Conservation (phyloP, 176 grass and related monocot species). For the Musa schizocarpa region DNA sequence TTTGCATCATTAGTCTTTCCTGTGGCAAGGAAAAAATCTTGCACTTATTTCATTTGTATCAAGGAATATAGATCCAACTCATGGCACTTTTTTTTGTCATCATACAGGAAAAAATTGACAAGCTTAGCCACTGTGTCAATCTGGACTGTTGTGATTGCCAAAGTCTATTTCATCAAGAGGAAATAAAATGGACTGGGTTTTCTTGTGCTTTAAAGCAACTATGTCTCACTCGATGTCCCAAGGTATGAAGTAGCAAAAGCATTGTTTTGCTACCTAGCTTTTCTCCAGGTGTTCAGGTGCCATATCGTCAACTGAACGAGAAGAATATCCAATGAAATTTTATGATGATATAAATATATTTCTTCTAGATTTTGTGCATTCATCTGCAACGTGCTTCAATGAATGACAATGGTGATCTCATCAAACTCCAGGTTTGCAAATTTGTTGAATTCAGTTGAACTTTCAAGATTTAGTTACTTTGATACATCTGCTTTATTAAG, state of each 20-base stretch:
- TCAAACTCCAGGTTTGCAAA: slow-evolving; percentile 50
- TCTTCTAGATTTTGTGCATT: slow-evolving; percentile 67
- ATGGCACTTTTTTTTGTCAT: not conserved
- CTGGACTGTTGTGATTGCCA: slow-evolving; percentile 59
- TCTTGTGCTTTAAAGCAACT: slow-evolving; percentile 79
- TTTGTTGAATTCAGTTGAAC: not conserved
- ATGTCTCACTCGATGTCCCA: slow-evolving; percentile 55
- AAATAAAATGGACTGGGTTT: slow-evolving; percentile 46
- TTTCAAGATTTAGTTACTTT: slow-evolving; percentile 2
- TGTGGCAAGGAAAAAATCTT: not conserved
- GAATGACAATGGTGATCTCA: slow-evolving; percentile 43
- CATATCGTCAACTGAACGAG: not conserved
- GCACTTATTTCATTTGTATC: not conserved
- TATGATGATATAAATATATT: slow-evolving; percentile 14
- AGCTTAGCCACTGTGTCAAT: slow-evolving; percentile 48
- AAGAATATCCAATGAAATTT: not conserved
- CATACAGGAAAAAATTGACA: slow-evolving; percentile 58
- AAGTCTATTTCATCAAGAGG: slow-evolving; percentile 39
- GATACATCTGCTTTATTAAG: not conserved
- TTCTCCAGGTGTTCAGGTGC: not conserved
- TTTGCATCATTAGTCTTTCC: not conserved
- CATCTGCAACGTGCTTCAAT: slow-evolving; percentile 82
- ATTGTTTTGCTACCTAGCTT: not conserved
- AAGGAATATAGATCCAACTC: not conserved
- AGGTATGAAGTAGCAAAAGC: slow-evolving; percentile 33